Percentiles rank a stretch among this genome's conserved stretches.
Evolutionary conservation across 2,329 filamentous ascomycete species (phyloP).

Genomic region (Dothideomycetes sp.): DNA sequence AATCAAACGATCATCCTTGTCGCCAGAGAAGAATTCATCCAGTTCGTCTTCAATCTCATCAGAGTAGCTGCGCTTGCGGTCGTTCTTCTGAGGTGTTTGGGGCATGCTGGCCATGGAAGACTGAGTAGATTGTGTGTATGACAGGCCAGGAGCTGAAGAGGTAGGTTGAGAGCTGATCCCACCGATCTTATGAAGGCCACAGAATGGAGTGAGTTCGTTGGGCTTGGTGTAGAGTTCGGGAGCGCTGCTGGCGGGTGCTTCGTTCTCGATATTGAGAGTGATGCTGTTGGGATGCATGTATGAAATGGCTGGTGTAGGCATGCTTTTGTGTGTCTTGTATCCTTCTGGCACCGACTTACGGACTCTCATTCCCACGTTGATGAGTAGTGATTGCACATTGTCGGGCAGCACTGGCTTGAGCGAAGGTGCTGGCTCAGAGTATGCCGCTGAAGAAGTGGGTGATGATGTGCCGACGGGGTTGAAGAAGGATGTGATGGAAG

Average conservation of each 20-base stretch:
- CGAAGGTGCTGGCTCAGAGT: slow-evolving; percentile 21
- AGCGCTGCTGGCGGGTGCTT: neutral
- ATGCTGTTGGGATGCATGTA: slow-evolving; percentile 10
- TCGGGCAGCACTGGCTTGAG: slow-evolving; percentile 47
- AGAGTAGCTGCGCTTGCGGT: slow-evolving; percentile 26
- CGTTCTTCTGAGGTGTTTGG: slow-evolving; percentile 6
- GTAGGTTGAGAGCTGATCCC: slow-evolving; percentile 53
- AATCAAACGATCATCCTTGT: slow-evolving; percentile 12
- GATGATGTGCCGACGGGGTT: slow-evolving; percentile 17
- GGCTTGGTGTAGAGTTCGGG: slow-evolving; percentile 12
- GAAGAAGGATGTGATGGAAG: slow-evolving; percentile 37
- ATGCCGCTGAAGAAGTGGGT: neutral
- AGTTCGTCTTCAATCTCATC: slow-evolving; percentile 29
- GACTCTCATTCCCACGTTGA: slow-evolving; percentile 88
- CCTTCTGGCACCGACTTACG: slow-evolving; percentile 89
- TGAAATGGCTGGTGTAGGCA: slow-evolving; percentile 13
- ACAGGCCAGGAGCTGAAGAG: slow-evolving; percentile 23
- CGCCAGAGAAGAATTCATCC: slow-evolving; percentile 26
- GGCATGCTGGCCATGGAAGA: slow-evolving; percentile 31
- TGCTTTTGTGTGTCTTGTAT: slow-evolving; percentile 65
- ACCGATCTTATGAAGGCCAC: slow-evolving; percentile 67
- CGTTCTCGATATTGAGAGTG: neutral
- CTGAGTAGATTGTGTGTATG: slow-evolving; percentile 29
- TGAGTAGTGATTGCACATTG: slow-evolving; percentile 68
- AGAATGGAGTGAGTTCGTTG: slow-evolving; percentile 68